Base-by-base conservation (phyloP, 768 basidiomycete species). In the Phanerochaete sordida region DNA sequence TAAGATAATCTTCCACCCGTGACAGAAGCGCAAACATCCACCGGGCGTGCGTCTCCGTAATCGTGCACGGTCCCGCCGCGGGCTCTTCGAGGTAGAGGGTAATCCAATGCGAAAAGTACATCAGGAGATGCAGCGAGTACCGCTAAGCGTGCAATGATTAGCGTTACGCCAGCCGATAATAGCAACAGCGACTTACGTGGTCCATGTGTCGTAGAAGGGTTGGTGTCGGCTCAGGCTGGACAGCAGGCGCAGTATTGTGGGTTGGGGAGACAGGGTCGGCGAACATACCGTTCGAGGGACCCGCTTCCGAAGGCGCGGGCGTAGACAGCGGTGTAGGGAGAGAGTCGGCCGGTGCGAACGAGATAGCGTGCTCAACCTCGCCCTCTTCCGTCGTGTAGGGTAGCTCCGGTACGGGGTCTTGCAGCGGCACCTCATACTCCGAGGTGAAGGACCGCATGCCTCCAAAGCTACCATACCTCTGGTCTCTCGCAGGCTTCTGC, bases 51-150 rank as follows among this genome's bases (percentile, higher is more conserved):
- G 76, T 73, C 64, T 82, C 80, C 13, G 81, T 81, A 21, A 83
- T 79, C 35, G 71, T 69, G 64, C 74, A 76, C 51, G 69, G 68
- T 30, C 75, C 65, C 58, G 77, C 73, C 6, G 71, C 72, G 3
- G 63, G 66, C 47, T 79, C 72, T 48, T 84, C 78, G 7, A 90
- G 70, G 61, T 88, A 79, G 15, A 80, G 59, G 63, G 86, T 86
- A 63, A 91, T 85, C 91, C 91, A 93, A 66, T 91, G 82, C 19
- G 84, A 79, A 70, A 92, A 92, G 70, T 91, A 92, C 88, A 90
- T 91, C 60, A 93, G 72, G 47, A 93, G 78, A 69, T 91, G 91
- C 27, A 93, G 69, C 4, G 88, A 83, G 70, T 78, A 83, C 66
- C 81, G 80, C 91, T 93, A 64, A 31, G 61, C 54, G 54, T 16